Conservation (phyloP, 305 asterid species). For the Fraxinus xanthoxyloides region DNA sequence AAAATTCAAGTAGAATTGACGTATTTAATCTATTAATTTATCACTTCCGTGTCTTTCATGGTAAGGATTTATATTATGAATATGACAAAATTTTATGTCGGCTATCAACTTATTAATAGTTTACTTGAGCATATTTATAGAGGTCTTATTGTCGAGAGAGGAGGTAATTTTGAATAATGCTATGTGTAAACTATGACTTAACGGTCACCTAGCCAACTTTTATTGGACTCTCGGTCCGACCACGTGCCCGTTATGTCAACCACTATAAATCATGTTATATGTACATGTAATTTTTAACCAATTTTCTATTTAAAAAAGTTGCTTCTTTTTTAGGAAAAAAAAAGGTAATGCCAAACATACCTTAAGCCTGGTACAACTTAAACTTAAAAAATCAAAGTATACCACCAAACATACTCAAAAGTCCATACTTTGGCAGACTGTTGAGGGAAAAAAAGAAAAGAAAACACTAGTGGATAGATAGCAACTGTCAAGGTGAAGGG, state of each 20-base stretch:
- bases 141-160: not conserved
- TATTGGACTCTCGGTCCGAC: too few species aligned
- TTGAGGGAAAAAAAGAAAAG: not conserved
- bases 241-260: too few species aligned
- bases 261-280: too few species aligned
- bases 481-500: not conserved
- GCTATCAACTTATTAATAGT: not conserved
- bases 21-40: not conserved
- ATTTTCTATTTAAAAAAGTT: not conserved
- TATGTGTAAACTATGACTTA: too few species aligned
- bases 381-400: not conserved
- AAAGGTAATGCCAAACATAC: not conserved
- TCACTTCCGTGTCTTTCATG: not conserved
- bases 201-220: too few species aligned
- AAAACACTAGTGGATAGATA: not conserved
- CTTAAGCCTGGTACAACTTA: not conserved
- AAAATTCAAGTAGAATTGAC: not conserved
- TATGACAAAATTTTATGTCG: not conserved
- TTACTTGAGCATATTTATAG: not conserved
- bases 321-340: not conserved
- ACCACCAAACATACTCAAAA: not conserved
- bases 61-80: not conserved
- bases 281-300: not conserved
- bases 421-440: not conserved
- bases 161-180: too few species aligned